phyloP scores from a whole-genome alignment of 768 basidiomycete genomes.

The Lactarius sanguifluus region DNA sequence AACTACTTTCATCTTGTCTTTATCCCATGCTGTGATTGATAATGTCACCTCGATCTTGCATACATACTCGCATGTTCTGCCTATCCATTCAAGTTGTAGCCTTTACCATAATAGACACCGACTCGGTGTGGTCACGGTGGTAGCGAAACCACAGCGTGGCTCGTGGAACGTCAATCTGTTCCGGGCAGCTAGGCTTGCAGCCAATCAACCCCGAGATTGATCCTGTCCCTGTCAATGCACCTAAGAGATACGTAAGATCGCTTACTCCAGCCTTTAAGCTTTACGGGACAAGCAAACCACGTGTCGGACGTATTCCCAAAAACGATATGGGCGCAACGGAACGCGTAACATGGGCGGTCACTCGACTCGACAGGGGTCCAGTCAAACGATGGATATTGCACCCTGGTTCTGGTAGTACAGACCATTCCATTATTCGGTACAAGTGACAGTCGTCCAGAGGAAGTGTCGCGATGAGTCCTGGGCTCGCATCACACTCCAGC shows the following conservation, averaged over 20 bases:
- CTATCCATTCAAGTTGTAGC: slow-evolving; percentile 11
- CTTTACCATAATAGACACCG: neutral
- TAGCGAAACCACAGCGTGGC: neutral
- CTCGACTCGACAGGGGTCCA: slow-evolving; percentile 4
- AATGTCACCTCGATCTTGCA: slow-evolving; percentile 17
- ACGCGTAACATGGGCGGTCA: slow-evolving; percentile 13
- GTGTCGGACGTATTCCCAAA: slow-evolving; percentile 11
- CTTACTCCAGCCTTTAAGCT: neutral
- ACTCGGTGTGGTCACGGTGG: slow-evolving; percentile 5
- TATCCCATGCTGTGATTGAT: slow-evolving; percentile 6
- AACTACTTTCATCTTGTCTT: neutral
- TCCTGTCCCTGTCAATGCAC: too few species aligned
- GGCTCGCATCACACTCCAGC: slow-evolving; percentile 15
- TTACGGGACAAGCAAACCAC: slow-evolving; percentile 7
- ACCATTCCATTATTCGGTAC: neutral
- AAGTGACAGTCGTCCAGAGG: neutral
- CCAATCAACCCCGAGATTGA: neutral
- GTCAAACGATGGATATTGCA: neutral
- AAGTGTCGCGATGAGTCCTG: neutral
- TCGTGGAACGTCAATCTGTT: neutral
- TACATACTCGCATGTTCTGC: slow-evolving; percentile 14
- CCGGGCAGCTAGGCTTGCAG: neutral
- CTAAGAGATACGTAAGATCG: neutral
- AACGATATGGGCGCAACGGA: slow-evolving; percentile 17
- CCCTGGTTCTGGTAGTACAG: neutral